Conservation (phyloP, 148 eudicot genomes). For the Gaultheria prostrata region DNA sequence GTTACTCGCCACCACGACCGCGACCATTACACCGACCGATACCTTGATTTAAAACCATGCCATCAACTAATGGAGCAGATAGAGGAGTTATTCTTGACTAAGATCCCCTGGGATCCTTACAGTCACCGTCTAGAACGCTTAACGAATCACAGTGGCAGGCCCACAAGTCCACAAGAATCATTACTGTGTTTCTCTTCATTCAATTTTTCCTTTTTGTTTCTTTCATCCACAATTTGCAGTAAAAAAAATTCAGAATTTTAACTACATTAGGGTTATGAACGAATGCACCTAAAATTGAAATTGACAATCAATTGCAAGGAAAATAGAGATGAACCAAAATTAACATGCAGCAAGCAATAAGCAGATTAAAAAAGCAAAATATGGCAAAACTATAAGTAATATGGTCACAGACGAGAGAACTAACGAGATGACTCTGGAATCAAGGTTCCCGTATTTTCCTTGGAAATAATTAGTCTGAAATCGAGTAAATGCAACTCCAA, state of each 20-base stretch:
- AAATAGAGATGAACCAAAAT: not conserved
- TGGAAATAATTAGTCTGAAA: slow-evolving; percentile 88
- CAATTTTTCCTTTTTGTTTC: not conserved
- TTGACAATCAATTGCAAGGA: not conserved
- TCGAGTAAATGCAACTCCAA: slow-evolving; percentile 94
- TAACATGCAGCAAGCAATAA: slow-evolving; percentile 5
- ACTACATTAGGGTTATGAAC: not conserved
- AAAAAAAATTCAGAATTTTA: not conserved
- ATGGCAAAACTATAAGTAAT: slow-evolving; percentile 21
- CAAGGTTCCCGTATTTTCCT: slow-evolving; percentile 97
- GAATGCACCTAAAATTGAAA: not conserved
- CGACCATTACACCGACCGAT: no score
- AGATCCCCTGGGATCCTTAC: not conserved
- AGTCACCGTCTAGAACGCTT: not conserved
- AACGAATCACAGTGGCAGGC: not conserved
- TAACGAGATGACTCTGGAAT: slow-evolving; percentile 95
- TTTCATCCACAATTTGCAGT: not conserved
- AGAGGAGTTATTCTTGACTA: not conserved
- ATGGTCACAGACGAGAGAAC: slow-evolving; percentile 32
- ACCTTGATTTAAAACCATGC: no score
- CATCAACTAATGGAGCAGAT: not conserved
- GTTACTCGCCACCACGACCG: no score
- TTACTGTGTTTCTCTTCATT: not conserved
- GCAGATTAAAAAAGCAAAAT: slow-evolving; percentile 10
- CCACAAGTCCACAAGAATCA: slow-evolving; percentile 2